phyloP scores from a whole-genome alignment of 2,329 filamentous ascomycete genomes.

The Pyrenochaeta sp. region DNA sequence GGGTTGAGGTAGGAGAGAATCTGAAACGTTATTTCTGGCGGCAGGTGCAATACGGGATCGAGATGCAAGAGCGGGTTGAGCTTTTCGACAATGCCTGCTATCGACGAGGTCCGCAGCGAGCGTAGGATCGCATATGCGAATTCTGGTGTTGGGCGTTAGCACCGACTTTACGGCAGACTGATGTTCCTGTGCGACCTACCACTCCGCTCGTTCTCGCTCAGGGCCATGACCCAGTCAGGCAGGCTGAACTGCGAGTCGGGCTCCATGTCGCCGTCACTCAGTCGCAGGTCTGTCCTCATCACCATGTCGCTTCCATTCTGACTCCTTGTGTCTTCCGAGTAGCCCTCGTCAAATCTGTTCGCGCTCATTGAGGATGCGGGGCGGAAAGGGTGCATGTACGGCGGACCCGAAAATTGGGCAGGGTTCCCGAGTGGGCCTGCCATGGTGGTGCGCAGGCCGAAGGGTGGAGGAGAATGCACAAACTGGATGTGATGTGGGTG shows the following conservation, averaged over 20 bases:
- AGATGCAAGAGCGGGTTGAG: conserved; percentile 88
- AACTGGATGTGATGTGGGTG: conserved; percentile 2
- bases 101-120: conserved; percentile 79
- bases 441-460: conserved; percentile 36
- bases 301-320: conserved; percentile 54
- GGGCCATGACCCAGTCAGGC: conserved; percentile 63
- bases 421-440: conserved; percentile 38
- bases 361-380: conserved; percentile 47
- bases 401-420: conserved; percentile 39
- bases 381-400: conserved; percentile 48
- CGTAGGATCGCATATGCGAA: conserved; percentile 81
- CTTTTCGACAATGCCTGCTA: conserved; percentile 81
- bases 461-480: background rate
- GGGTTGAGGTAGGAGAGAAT: conserved; percentile 88
- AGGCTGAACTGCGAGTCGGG: conserved; percentile 50
- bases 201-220: conserved; percentile 64
- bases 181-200: conserved; percentile 51
- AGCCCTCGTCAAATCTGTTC: conserved; percentile 77
- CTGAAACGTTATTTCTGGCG: conserved; percentile 88
- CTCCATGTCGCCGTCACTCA: conserved; percentile 46
- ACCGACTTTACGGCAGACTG: background rate
- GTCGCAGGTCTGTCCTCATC: conserved; percentile 46
- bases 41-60: conserved; percentile 86
- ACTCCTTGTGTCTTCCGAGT: conserved; percentile 76
- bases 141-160: conserved; percentile 61